phyloP scores from a whole-genome alignment of 2,329 filamentous ascomycete genomes.

The Epichloe elymi region DNA sequence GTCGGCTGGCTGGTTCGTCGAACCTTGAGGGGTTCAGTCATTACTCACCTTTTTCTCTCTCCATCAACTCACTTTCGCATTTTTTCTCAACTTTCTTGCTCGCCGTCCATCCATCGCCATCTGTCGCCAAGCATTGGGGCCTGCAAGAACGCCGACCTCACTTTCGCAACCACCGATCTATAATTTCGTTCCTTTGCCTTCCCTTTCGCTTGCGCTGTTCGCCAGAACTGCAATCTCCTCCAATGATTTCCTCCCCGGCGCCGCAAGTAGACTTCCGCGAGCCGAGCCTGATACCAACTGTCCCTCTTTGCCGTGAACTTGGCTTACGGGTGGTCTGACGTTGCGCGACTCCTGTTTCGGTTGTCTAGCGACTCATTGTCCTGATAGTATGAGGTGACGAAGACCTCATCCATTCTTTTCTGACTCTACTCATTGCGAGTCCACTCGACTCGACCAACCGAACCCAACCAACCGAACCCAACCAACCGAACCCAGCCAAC shows the following conservation, averaged over 20 bases:
- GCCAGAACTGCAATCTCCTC: slow-evolving; percentile 13
- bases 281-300: slow-evolving; percentile 20
- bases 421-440: background rate
- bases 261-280: slow-evolving; percentile 22
- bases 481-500: background rate
- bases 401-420: slow-evolving; percentile 12
- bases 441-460: background rate
- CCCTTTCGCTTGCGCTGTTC: slow-evolving; percentile 5
- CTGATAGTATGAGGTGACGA: slow-evolving; percentile 23
- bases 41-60: slow-evolving; percentile 8
- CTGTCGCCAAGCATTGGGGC: background rate
- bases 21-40: slow-evolving; percentile 11
- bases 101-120: background rate
- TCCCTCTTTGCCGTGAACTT: slow-evolving; percentile 12
- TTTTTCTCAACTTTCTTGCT: background rate
- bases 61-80: slow-evolving; percentile 4
- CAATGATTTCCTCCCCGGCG: slow-evolving; percentile 24
- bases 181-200: background rate
- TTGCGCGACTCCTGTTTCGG: slow-evolving; percentile 7
- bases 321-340: slow-evolving; percentile 22
- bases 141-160: background rate
- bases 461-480: background rate
- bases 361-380: slow-evolving; percentile 10
- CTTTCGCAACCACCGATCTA: background rate
- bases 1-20: slow-evolving; percentile 2